phyloP scores from a whole-genome alignment of 805 yeast genomes.

The Jamesozyma rosinii region DNA sequence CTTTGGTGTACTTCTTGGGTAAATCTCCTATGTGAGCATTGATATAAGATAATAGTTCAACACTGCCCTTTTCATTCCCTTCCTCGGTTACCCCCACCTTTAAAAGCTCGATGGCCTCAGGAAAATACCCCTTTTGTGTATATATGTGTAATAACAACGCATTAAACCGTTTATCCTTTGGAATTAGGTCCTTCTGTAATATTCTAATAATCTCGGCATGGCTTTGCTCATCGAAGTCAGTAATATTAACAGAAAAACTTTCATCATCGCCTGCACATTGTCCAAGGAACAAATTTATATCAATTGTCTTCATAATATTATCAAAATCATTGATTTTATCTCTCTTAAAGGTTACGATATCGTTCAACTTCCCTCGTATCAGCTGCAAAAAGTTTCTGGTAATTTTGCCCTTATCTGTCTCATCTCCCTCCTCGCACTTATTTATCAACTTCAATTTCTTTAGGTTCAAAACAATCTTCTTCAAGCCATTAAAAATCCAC shows the following conservation, averaged over 20 bases:
- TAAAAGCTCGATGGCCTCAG: slow-evolving; percentile 10
- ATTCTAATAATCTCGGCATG: slow-evolving; percentile 12
- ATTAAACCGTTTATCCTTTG: slow-evolving; percentile 1
- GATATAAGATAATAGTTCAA: slow-evolving; percentile 8
- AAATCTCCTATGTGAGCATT: slow-evolving; percentile 7
- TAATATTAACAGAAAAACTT: slow-evolving; percentile 6
- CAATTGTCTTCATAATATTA: slow-evolving; percentile 19
- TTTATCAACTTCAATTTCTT: slow-evolving; percentile 21
- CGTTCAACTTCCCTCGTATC: slow-evolving; percentile 1
- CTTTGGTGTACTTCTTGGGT: slow-evolving; percentile 9
- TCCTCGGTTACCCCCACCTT: slow-evolving; percentile 2
- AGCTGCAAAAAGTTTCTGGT: slow-evolving; percentile 1
- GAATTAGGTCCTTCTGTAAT: slow-evolving; percentile 4
- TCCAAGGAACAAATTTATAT: slow-evolving; percentile 15
- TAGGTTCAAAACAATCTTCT: slow-evolving; percentile 14
- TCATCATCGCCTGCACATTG: slow-evolving; percentile 3
- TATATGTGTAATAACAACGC: slow-evolving; percentile 12
- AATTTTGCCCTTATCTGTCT: neutral
- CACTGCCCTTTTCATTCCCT: neutral
- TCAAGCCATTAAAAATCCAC: slow-evolving; percentile 26
- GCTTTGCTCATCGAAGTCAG: slow-evolving; percentile 12
- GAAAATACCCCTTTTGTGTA: slow-evolving; percentile 9
- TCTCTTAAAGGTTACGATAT: neutral
- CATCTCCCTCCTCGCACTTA: slow-evolving; percentile 10
- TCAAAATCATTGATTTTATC: slow-evolving; percentile 4